phyloP scores from a whole-genome alignment of 306 rosid genomes.

The Medicago truncatula region DNA sequence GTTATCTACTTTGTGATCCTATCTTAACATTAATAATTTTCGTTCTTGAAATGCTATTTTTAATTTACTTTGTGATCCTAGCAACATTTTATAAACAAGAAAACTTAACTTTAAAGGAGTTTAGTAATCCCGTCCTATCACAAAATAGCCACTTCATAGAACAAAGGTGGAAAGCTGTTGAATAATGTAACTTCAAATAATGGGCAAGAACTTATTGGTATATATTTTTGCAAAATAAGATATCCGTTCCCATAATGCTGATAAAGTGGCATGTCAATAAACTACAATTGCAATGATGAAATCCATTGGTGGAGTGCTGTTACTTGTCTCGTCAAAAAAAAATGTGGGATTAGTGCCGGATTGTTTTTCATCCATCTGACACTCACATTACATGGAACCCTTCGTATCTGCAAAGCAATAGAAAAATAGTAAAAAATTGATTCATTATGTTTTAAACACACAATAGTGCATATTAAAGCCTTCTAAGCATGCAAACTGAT shows the following conservation, averaged over 20 bases:
- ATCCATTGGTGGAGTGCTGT: not conserved
- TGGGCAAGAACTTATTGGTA: not conserved
- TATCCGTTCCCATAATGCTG: not conserved
- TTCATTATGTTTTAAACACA: not conserved
- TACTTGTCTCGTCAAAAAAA: not conserved
- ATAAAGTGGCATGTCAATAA: not conserved
- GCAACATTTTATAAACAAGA: not conserved
- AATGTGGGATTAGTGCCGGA: constrained; percentile 3
- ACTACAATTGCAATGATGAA: not conserved
- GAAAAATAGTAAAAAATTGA: not conserved
- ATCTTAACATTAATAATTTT: not conserved
- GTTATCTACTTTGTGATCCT: not conserved
- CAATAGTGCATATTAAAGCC: not conserved
- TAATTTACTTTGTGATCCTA: not conserved
- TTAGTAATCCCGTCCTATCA: not conserved
- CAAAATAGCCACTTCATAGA: not conserved
- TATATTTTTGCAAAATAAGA: not conserved
- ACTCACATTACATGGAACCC: not conserved
- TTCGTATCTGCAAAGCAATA: constrained; percentile 7
- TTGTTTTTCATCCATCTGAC: not conserved
- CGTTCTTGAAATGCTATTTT: not conserved
- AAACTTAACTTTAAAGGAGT: not conserved
- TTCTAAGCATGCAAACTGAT: not conserved
- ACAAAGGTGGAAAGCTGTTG: constrained; percentile 7
- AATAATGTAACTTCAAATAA: not conserved